Percentiles rank a stretch among this genome's conserved stretches.
These are phyloP conservation scores for Mucuna pruriens DNA, from an alignment of 306 rosid genomes.

Conservation along the genomic window DNA sequence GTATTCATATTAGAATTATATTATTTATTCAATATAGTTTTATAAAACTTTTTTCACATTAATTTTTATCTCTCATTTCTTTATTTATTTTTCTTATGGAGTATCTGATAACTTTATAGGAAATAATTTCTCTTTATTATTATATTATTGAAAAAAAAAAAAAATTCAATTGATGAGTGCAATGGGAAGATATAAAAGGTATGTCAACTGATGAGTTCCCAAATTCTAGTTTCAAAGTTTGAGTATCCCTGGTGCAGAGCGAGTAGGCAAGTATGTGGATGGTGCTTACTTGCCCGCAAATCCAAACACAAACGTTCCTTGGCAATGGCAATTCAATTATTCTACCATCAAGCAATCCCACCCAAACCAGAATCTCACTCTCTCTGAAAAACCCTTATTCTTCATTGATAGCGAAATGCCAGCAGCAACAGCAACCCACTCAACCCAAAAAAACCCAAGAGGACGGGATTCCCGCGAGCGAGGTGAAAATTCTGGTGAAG, in stretches of 20 bases:
- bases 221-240: too few species aligned
- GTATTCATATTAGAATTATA: too few species aligned
- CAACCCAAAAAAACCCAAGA: constrained; percentile 52
- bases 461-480: constrained; percentile 68
- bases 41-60: too few species aligned
- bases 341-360: not conserved
- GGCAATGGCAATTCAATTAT: constrained; percentile 29
- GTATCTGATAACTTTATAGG: too few species aligned
- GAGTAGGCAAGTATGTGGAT: constrained; percentile 39
- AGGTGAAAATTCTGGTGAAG: constrained; percentile 64
- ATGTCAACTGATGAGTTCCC: too few species aligned
- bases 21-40: too few species aligned
- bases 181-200: not conserved
- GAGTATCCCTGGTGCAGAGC: not conserved
- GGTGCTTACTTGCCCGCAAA: constrained; percentile 38
- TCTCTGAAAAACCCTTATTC: not conserved
- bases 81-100: too few species aligned
- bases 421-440: constrained; percentile 29
- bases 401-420: constrained; percentile 45
- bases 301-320: constrained; percentile 31
- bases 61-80: too few species aligned
- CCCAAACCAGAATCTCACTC: constrained; percentile 33
- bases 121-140: too few species aligned
- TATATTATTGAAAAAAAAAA: too few species aligned
- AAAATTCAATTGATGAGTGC: too few species aligned